Conservation (phyloP, 129 eudicot species). For the Mikania micrantha region DNA sequence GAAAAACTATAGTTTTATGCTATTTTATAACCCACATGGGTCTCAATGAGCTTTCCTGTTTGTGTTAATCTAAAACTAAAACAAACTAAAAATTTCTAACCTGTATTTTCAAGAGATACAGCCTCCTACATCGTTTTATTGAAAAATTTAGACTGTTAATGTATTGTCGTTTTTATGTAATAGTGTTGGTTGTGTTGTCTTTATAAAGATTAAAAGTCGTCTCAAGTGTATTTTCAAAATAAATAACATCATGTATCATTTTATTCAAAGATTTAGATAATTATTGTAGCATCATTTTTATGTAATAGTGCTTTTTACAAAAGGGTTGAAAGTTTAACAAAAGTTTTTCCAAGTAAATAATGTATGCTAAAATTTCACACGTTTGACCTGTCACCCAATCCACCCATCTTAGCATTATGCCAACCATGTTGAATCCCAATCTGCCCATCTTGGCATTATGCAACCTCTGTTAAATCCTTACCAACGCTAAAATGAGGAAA, state of each 20-base stretch:
- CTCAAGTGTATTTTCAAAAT: not conserved
- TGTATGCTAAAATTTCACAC: not conserved
- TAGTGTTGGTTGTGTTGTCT: too few species aligned
- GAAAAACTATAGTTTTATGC: not conserved
- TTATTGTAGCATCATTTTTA: not conserved
- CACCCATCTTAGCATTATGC: not conserved
- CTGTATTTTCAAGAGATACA: not conserved
- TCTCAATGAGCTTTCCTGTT: not conserved
- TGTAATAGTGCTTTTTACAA: not conserved
- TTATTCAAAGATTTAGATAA: not conserved
- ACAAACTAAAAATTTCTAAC: not conserved
- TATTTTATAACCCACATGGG: not conserved
- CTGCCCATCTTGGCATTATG: not conserved
- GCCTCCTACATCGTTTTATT: not conserved
- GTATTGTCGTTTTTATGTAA: not conserved
- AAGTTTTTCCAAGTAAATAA: not conserved
- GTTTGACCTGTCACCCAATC: not conserved
- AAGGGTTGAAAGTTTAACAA: not conserved
- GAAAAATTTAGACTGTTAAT: not conserved
- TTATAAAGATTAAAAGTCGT: too few species aligned
- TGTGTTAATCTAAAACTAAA: not conserved
- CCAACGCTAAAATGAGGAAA: not conserved
- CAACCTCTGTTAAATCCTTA: not conserved
- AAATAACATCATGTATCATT: not conserved
- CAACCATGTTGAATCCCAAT: not conserved